phyloP scores from a whole-genome alignment of 371 early-diverging fungal genomes.

The Nematocida major region DNA sequence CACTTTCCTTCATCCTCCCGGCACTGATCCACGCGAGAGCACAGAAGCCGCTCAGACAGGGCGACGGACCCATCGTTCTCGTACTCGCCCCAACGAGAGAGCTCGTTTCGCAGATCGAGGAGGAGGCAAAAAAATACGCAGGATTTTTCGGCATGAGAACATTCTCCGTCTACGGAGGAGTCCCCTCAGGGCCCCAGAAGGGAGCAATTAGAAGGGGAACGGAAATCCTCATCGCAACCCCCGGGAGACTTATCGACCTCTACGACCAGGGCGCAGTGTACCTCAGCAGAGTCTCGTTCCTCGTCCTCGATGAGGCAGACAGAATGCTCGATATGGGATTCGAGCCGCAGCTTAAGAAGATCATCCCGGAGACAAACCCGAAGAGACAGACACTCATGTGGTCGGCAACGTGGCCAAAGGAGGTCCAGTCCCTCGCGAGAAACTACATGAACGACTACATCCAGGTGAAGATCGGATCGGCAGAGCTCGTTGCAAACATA shows the following conservation, averaged over 20 bases:
- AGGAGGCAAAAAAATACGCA: slow-evolving; percentile 60
- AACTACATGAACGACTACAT: slow-evolving; percentile 87
- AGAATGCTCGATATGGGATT: slow-evolving; percentile 98
- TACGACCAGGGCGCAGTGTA: slow-evolving; percentile 73
- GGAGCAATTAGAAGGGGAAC: slow-evolving; percentile 78
- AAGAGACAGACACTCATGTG: slow-evolving; percentile 98
- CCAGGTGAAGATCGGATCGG: slow-evolving; percentile 92
- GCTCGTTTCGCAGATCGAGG: slow-evolving; percentile 69
- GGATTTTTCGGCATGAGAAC: slow-evolving; percentile 73
- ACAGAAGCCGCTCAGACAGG: slow-evolving; percentile 78
- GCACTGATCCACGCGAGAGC: slow-evolving; percentile 94
- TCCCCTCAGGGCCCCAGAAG: slow-evolving; percentile 82
- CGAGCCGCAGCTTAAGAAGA: slow-evolving; percentile 94
- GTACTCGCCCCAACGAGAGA: slow-evolving; percentile 98
- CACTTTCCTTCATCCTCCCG: slow-evolving; percentile 86
- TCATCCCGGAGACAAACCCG: slow-evolving; percentile 90
- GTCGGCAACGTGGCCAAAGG: slow-evolving; percentile 98
- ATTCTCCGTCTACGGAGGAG: slow-evolving; percentile 90
- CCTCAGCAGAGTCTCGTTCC: slow-evolving; percentile 83
- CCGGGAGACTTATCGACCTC: slow-evolving; percentile 93
- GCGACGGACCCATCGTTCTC: slow-evolving; percentile 92
- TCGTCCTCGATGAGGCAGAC: slow-evolving; percentile 96
- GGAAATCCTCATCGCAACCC: slow-evolving; percentile 95
- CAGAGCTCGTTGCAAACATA: slow-evolving; percentile 88
- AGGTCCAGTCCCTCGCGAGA: slow-evolving; percentile 80